Base-by-base conservation (phyloP, 1,284 basidiomycete genomes). In the Rhodotorula sp. region DNA sequence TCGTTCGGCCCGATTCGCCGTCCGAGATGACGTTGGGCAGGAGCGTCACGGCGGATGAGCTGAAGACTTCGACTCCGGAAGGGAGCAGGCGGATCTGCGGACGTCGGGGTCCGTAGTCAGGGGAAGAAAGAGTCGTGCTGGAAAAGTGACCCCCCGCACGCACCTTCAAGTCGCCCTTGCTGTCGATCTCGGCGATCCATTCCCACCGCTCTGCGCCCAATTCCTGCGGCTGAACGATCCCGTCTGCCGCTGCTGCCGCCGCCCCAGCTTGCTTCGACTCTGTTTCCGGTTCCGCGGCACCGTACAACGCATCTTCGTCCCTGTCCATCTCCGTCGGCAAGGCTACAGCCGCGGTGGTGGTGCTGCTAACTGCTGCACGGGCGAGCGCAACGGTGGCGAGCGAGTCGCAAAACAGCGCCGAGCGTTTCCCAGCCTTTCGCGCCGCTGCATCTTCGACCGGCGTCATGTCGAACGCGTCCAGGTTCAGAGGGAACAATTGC, bases 31-130 rank as follows among this genome's bases (percentile, higher is more conserved):
- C 58, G 15, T 59, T 29, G 4, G 75, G 77, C 24, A 77, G 79
- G 37, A 79, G 74, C 6, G 75, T 72, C 4, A 82, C 54, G 4
- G 81, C 81, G 33, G 78, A 75, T 3, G 80, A 78, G 58, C 79
- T 71, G 46, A 84, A 79, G 1, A 83, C 80, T 2, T 81, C 62
- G 7, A 75, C 66, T 24, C 81, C 67, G 54, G 80, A 79, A 2
- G 82, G 81, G 33, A 83, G 68, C 0, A 80, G 78, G 17, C 79
- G 78, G 63, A 83, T 81, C 80, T n/a, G n/a, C n/a, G n/a, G n/a
- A n/a, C n/a, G n/a, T n/a, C n/a, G n/a, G n/a, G n/a, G n/a, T n/a
- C n/a, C n/a, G n/a, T n/a, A n/a, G n/a, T n/a, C n/a, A n/a, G n/a
- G n/a, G n/a, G n/a, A n/a, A n/a, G n/a, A n/a, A n/a, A n/a, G n/a